These are phyloP conservation scores for Serendipita indica DNA, from an alignment of 768 basidiomycete genomes.

Conservation along the genomic window DNA sequence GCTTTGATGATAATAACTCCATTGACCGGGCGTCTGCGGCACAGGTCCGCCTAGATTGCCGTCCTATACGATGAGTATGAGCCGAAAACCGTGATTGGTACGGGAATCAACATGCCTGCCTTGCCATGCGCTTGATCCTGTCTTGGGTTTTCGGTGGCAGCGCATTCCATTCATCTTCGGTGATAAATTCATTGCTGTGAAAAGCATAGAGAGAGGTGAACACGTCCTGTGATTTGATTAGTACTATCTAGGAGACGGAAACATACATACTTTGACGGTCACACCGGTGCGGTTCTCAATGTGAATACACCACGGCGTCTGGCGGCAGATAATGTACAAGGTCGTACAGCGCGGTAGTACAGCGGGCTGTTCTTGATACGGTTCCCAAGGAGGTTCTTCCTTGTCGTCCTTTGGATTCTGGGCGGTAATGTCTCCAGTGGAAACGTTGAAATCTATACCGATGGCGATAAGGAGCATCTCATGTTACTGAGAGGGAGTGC, in stretches of 20 bases:
- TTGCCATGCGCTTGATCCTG: background rate
- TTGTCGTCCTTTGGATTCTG: background rate
- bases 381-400: background rate
- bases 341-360: conserved; percentile 2
- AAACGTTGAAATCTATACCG: background rate
- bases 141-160: background rate
- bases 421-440: conserved; percentile 4
- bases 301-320: background rate
- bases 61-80: background rate
- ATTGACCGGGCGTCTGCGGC: background rate
- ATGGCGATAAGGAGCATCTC: background rate
- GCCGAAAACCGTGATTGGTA: background rate
- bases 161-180: conserved; percentile 2
- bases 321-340: background rate
- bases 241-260: background rate
- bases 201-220: background rate
- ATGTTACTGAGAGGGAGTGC: background rate
- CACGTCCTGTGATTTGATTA: background rate
- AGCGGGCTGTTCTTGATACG: conserved; percentile 7
- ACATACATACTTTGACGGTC: background rate
- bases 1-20: background rate
- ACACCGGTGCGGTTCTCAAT: background rate
- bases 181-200: background rate
- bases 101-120: background rate
- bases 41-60: background rate